Evolutionary conservation across 345 rosid genomes (phyloP), one percentile per base, ranked within the genome.

Genomic region (Orychophragmus violaceus): DNA sequence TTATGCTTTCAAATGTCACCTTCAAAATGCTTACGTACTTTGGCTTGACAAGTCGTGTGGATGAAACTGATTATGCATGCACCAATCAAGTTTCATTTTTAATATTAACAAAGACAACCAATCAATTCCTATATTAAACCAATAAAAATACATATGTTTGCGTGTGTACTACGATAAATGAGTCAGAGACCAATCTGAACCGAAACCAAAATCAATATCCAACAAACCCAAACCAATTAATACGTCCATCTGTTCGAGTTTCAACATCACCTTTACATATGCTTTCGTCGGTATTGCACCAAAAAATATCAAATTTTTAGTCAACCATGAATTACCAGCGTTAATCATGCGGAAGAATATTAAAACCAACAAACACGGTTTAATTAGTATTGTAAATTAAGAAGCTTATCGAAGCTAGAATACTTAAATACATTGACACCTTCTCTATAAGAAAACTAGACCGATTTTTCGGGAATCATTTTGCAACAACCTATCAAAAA

Each of bases 1-100:
- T 14, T 39, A 23, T 12, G 58, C 49, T 46, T 57, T 57, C 39
- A 51, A 58, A 28, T 59, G 44, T 69, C 39, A 35, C 18, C 21
- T 58, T 58, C 59, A 24, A 58, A 32, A 46, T 69, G 59, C 73
- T 69, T 69, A 49, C 66, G 10, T 46, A 35, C 28, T 3, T 68
- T 36, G 66, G 24, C 51, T 19, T 45, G 51, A 68, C 50, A 48
- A 68, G 52, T 59, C 51, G 41, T 59, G 66, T 24, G 72, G 19
- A 11, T 8, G 30, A 54, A 41, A 54, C 22, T 41, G 53, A 41
- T 17, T 68, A 58, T 59, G 50, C 41, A 58, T 48, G 58, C 29
- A 57, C 48, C 65, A 33, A 23, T 48, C 32, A 22, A 22, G 16
- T 29, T 66, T 21, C 39, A 11, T 36, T 25, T 51, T 3, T 12